Evolutionary conservation across 2,329 filamentous ascomycete species (phyloP).

Genomic region (Corniculantispora saksenae): DNA sequence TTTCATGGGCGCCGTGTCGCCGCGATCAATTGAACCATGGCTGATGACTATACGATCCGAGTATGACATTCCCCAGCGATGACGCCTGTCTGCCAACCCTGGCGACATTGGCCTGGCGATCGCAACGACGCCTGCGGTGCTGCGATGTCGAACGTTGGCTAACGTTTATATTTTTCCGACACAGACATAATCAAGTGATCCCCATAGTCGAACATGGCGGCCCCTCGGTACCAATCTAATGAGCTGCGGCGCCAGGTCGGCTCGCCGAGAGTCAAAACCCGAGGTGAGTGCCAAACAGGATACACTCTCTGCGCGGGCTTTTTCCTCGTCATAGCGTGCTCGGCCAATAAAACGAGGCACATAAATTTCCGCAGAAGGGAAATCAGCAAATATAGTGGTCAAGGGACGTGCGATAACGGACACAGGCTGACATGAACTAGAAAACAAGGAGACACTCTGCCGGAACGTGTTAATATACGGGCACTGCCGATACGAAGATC

Average conservation of each 20-base stretch:
- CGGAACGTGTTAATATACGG: conserved; percentile 93
- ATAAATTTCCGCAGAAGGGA: no score
- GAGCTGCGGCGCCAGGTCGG: conserved; percentile 55
- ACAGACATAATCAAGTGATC: conserved; percentile 10
- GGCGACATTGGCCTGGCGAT: background rate
- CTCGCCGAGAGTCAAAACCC: conserved; percentile 58
- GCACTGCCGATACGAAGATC: conserved; percentile 87
- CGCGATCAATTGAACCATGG: conserved; percentile 50
- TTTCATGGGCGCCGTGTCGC: conserved; percentile 47
- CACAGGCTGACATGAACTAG: conserved; percentile 39
- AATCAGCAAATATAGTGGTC: no score
- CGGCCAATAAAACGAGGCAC: no score
- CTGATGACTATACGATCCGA: conserved; percentile 45
- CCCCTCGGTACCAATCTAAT: conserved; percentile 46
- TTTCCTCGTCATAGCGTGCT: background rate
- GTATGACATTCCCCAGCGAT: conserved; percentile 37
- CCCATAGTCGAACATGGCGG: conserved; percentile 43
- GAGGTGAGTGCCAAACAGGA: conserved; percentile 44
- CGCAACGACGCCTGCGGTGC: background rate
- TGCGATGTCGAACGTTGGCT: background rate
- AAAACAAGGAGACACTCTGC: conserved; percentile 87
- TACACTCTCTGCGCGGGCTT: conserved; percentile 2
- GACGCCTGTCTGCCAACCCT: conserved; percentile 14
- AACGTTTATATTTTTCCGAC: background rate
- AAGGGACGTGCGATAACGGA: background rate